phyloP scores from a whole-genome alignment of 768 basidiomycete species.

The Antrodiella citrinella region DNA sequence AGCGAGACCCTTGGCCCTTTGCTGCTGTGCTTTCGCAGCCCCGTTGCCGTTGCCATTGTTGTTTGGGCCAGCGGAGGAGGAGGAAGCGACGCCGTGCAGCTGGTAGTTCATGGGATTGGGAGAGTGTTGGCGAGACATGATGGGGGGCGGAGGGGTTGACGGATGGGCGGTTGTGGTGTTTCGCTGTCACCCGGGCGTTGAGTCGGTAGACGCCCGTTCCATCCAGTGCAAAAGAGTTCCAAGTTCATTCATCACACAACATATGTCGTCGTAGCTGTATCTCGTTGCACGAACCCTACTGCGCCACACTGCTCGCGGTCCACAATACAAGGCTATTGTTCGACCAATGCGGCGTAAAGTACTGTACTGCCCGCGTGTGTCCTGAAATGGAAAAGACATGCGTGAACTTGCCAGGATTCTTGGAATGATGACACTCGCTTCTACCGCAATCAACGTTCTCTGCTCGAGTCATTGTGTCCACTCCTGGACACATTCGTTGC shows the following conservation, averaged over 20 bases:
- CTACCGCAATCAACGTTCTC: neutral
- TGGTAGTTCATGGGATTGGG: slow-evolving; percentile 21
- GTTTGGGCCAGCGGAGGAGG: slow-evolving; percentile 2
- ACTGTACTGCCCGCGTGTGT: too few relatives aligned
- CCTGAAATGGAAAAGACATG: too few relatives aligned
- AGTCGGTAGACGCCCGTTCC: slow-evolving; percentile 31
- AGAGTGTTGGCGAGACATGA: slow-evolving; percentile 58
- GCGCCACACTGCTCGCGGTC: too few relatives aligned
- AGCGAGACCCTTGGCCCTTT: slow-evolving; percentile 10
- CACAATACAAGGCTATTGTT: too few relatives aligned
- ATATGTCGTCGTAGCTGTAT: too few relatives aligned
- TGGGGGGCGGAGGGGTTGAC: slow-evolving; percentile 31
- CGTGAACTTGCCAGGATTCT: too few relatives aligned
- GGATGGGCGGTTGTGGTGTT: slow-evolving; percentile 21
- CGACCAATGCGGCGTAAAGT: too few relatives aligned
- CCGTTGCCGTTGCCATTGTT: slow-evolving; percentile 8
- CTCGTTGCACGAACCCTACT: too few relatives aligned
- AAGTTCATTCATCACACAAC: too few relatives aligned
- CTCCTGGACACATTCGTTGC: neutral
- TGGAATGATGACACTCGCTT: too few relatives aligned
- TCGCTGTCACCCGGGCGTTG: slow-evolving; percentile 27
- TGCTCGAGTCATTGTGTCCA: neutral
- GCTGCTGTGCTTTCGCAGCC: neutral
- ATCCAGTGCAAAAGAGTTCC: slow-evolving; percentile 18
- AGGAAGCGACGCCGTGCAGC: slow-evolving; percentile 6